Conservation (phyloP, 257 asterid genomes). For the Lithospermum erythrorhizon region DNA sequence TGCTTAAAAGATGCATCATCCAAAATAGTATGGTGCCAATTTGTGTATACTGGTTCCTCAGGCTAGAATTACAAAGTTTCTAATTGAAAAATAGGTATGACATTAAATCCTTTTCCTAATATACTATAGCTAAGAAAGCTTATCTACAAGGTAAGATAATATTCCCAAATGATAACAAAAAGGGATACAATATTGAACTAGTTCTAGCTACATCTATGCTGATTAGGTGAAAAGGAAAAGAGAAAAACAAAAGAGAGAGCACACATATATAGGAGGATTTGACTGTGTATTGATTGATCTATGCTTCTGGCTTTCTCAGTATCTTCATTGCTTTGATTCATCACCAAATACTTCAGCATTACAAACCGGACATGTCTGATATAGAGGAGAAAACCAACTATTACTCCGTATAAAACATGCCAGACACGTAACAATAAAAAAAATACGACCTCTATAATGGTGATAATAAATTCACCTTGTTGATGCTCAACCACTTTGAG, state of each 20-base stretch:
- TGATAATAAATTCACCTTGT: conserved; percentile 39
- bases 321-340: conserved; percentile 11
- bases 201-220: not conserved
- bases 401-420: conserved; percentile 1
- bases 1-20: too few species aligned
- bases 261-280: too few species aligned
- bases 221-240: not conserved
- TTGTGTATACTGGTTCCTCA: too few species aligned
- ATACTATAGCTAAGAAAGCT: too few species aligned
- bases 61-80: too few species aligned
- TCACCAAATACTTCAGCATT: conserved; percentile 58
- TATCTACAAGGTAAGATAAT: too few species aligned
- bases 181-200: too few species aligned
- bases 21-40: too few species aligned
- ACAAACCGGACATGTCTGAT: conserved; percentile 85
- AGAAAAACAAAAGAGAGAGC: not conserved
- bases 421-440: not conserved
- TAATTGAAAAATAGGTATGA: too few species aligned
- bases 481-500: conserved; percentile 88
- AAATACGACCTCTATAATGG: not conserved
- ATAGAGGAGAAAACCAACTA: conserved; percentile 1
- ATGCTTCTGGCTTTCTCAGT: not conserved
- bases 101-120: too few species aligned
- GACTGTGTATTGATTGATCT: not conserved
- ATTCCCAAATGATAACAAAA: too few species aligned